Conservation (phyloP, 768 basidiomycete species). For the Cystobasidiopsis lactophilus region DNA sequence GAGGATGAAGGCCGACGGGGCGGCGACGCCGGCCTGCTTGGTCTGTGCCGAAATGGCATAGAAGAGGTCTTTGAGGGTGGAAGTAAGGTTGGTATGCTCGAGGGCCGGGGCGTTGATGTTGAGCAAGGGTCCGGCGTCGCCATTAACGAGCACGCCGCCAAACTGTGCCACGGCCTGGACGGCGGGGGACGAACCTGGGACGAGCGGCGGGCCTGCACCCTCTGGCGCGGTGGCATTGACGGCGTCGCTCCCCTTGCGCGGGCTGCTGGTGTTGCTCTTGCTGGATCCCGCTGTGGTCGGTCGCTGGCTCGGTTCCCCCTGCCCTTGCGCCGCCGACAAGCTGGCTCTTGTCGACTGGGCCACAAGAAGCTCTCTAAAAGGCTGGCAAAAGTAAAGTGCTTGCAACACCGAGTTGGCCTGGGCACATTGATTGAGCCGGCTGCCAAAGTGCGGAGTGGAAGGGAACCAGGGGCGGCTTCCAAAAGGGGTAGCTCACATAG, state of each 20-base stretch:
- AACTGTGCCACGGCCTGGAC: slow-evolving; percentile 27
- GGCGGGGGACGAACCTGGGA: slow-evolving; percentile 31
- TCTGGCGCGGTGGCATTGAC: no score
- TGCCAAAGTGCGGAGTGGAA: background rate
- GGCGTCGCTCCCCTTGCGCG: background rate
- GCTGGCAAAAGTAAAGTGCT: slow-evolving; percentile 80
- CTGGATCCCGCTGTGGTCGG: background rate
- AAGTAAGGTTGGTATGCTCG: slow-evolving; percentile 43
- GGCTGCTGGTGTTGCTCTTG: background rate
- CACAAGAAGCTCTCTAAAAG: slow-evolving; percentile 71
- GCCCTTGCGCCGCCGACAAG: background rate
- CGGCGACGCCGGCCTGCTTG: slow-evolving; percentile 56
- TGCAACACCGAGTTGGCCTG: slow-evolving; percentile 96
- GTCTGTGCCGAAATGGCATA: slow-evolving; percentile 57
- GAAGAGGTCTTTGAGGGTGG: slow-evolving; percentile 83
- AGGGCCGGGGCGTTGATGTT: background rate
- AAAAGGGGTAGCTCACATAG: background rate
- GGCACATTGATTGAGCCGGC: no score
- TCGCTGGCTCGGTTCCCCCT: background rate
- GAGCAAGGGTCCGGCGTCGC: background rate
- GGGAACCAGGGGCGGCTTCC: no score
- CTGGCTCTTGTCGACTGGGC: background rate
- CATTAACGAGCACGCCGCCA: no score
- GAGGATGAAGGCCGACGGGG: slow-evolving; percentile 76
- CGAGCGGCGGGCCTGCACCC: slow-evolving; percentile 11